Evolutionary conservation across 768 basidiomycete genomes (phyloP).

Genomic region (Suillus fuscotomentosus): DNA sequence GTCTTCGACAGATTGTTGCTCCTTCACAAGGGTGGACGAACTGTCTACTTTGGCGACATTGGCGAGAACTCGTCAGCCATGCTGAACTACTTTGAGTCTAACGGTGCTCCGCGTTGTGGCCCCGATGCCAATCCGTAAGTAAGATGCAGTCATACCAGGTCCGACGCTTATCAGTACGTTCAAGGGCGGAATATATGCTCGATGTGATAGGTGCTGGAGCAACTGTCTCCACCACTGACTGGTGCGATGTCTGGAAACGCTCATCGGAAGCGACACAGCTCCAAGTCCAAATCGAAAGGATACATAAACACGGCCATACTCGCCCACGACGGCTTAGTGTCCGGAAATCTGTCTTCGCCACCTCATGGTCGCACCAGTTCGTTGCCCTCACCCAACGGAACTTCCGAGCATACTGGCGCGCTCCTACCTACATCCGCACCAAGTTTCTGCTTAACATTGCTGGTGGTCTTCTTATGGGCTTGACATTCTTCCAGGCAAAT

Average conservation of each 20-base stretch:
- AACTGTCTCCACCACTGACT: slow-evolving; percentile 41
- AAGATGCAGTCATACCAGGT: not conserved
- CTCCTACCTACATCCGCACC: slow-evolving; percentile 36
- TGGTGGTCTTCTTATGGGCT: slow-evolving; percentile 37
- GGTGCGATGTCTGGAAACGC: slow-evolving; percentile 46
- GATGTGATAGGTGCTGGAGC: slow-evolving; percentile 54
- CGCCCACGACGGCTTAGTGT: slow-evolving; percentile 20
- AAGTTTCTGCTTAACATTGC: slow-evolving; percentile 35
- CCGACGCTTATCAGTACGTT: not conserved
- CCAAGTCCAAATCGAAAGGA: slow-evolving; percentile 39
- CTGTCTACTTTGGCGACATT: slow-evolving; percentile 57
- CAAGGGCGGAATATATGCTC: slow-evolving; percentile 41
- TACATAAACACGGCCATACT: slow-evolving; percentile 36
- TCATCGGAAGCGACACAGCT: slow-evolving; percentile 36
- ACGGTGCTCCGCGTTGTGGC: slow-evolving; percentile 1
- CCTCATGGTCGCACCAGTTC: slow-evolving; percentile 34
- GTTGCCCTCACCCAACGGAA: slow-evolving; percentile 27
- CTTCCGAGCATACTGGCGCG: slow-evolving; percentile 30
- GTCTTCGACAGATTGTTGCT: slow-evolving; percentile 47
- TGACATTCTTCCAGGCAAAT: slow-evolving; percentile 39
- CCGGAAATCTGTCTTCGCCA: slow-evolving; percentile 29
- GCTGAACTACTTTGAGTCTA: slow-evolving; percentile 3
- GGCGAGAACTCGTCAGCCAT: slow-evolving; percentile 3
- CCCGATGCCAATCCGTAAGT: slow-evolving; percentile 4
- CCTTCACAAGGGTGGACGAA: slow-evolving; percentile 48